Evolutionary conservation across 495 filamentous ascomycete species (phyloP), one percentile per base, ranked within the genome.

Genomic region (Tuber melanosporum): DNA sequence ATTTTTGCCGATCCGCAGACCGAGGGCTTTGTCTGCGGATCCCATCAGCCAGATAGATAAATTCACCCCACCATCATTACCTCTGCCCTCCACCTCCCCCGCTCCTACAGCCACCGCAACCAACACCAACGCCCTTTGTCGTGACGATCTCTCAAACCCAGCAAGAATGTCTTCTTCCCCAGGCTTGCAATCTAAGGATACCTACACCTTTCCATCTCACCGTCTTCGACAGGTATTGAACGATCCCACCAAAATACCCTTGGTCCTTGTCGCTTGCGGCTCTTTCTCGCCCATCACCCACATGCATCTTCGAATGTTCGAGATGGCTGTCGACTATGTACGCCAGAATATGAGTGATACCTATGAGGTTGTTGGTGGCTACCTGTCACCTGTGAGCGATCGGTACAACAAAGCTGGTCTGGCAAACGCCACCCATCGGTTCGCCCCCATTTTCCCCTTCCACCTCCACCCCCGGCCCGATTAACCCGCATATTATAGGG

Each of bases 281-380:
- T 95, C 92, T 71, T 98, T 97, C 86, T 93, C 90, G 74, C 94
- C 93, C 26, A 90, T 92, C 79, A 97, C 93, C 43, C 94, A 91
- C 84, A 89, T 97, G 45, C 93, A 97, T 84, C 87, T 97, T 73
- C 92, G 94, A 83, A 95, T 97, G 93, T 97, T 97, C 82, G 94
- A 96, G 80, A 93, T 95, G 91, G 93, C 93, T 3, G 88, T 89
- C 81, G 92, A 95, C 86, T 93, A 91, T 84, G 90, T 90, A 79
- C 89, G 90, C 73, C 79, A 82, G 71, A 79, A 81, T 82, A 84
- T 85, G 84, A 92, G 91, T 85, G 93, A 92, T 57, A 87, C 93
- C 46, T 97, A 91, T 83, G 94, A 98, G 84, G 88, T 98, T 26
- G 87, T 96, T 43, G 94, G 91, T 52, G 94, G 92, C 36, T 97